A percentile compares a stretch with the other conserved stretches of the same genome.
These are phyloP conservation scores for Penicillium roqueforti DNA, from an alignment of 495 filamentous ascomycete species.

Conservation along the genomic window DNA sequence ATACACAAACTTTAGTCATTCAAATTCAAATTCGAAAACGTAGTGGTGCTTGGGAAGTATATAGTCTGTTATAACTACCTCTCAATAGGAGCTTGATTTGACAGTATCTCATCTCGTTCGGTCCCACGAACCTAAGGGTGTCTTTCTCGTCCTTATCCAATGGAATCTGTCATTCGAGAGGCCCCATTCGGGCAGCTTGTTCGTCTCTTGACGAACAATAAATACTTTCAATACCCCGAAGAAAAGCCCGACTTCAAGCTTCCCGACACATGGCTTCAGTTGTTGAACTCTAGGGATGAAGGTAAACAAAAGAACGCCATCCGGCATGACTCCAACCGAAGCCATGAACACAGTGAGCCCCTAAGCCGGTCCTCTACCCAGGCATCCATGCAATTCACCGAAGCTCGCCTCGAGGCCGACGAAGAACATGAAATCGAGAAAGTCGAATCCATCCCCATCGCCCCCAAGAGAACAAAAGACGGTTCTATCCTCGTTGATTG, in stretches of 20 bases:
- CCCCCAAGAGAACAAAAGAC: slow-evolving; percentile 38
- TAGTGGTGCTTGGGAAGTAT: neutral
- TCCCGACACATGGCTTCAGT: slow-evolving; percentile 40
- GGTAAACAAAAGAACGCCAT: slow-evolving; percentile 11
- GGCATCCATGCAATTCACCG: slow-evolving; percentile 31
- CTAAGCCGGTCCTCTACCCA: slow-evolving; percentile 15
- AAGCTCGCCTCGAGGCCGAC: slow-evolving; percentile 40
- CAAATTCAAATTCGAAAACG: no score
- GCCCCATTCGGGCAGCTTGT: slow-evolving; percentile 53
- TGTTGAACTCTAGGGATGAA: slow-evolving; percentile 12
- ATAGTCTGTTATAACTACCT: neutral
- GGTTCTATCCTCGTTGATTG: slow-evolving; percentile 49
- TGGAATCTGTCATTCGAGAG: slow-evolving; percentile 42
- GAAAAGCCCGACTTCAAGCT: slow-evolving; percentile 49
- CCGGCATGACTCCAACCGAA: neutral
- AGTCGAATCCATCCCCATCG: slow-evolving; percentile 45
- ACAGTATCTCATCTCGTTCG: neutral
- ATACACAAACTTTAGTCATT: neutral
- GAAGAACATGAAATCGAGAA: slow-evolving; percentile 31
- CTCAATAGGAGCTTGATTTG: neutral
- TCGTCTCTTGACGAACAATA: slow-evolving; percentile 46
- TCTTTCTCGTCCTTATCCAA: neutral
- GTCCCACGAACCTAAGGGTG: neutral
- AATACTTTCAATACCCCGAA: slow-evolving; percentile 52
- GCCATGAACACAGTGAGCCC: slow-evolving; percentile 6